Conservation (phyloP, 2,329 filamentous ascomycete species). For the Verticillium albo-atrum region DNA sequence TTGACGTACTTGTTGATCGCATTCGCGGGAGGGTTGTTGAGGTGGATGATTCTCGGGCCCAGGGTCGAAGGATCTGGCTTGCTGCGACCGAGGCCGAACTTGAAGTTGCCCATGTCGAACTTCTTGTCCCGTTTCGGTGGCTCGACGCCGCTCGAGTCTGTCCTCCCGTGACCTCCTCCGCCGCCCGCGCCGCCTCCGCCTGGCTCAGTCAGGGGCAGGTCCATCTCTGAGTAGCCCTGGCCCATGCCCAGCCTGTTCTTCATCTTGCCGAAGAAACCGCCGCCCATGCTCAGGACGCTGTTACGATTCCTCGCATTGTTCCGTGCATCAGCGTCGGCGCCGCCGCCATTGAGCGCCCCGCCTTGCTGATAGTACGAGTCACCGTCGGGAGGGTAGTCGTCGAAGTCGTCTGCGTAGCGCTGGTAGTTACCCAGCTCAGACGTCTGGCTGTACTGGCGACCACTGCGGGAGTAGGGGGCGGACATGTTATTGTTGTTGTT, state of each 20-base stretch:
- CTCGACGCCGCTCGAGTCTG: constrained; percentile 33
- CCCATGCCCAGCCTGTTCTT: constrained; percentile 91
- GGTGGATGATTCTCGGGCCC: constrained; percentile 85
- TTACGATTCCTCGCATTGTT: constrained; percentile 71
- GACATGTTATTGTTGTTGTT: constrained; percentile 14
- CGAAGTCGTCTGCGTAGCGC: constrained; percentile 82
- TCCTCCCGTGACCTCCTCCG: constrained; percentile 34
- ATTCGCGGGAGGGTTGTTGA: constrained; percentile 96
- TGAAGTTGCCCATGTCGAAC: constrained; percentile 74
- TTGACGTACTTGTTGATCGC: constrained; percentile 84
- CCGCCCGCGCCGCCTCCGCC: constrained; percentile 34
- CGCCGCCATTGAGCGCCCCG: constrained; percentile 49
- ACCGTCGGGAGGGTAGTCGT: constrained; percentile 75
- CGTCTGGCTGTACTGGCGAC: constrained; percentile 63
- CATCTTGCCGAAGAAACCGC: constrained; percentile 78
- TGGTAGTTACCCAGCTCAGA: constrained; percentile 85
- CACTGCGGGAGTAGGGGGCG: constrained; percentile 37
- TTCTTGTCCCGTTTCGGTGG: constrained; percentile 44
- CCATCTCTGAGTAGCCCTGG: constrained; percentile 93
- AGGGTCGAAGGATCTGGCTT: constrained; percentile 87
- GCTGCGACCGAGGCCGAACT: constrained; percentile 81
- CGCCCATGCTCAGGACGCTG: constrained; percentile 82
- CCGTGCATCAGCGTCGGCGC: constrained; percentile 36
- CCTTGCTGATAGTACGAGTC: constrained; percentile 81
- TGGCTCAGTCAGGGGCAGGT: constrained; percentile 85